Conservation (phyloP, 2,329 filamentous ascomycete species). For the Fusarium sp. region DNA sequence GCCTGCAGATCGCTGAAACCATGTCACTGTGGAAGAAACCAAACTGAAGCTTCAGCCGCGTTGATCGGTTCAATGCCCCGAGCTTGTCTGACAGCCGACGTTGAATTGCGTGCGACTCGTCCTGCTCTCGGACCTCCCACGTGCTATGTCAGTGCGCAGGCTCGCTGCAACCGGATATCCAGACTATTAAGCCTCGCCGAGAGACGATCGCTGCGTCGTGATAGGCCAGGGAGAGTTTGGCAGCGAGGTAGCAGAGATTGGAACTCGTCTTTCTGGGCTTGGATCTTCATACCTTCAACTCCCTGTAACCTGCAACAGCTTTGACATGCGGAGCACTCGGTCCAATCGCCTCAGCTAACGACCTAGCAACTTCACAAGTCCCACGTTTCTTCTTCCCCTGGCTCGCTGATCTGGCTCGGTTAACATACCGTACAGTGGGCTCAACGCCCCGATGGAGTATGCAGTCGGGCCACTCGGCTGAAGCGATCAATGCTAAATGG, state of each 20-base stretch:
- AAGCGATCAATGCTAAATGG: slow-evolving; percentile 5
- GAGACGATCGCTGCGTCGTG: not conserved
- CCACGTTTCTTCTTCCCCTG: not conserved
- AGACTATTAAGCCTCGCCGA: not conserved
- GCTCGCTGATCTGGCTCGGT: not conserved
- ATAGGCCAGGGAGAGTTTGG: not conserved
- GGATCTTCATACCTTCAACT: not conserved
- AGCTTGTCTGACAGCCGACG: not conserved
- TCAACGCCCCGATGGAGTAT: not conserved
- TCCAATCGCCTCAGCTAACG: not conserved
- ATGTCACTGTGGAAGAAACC: too few relatives aligned
- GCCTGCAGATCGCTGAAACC: not conserved
- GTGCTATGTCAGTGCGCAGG: not conserved
- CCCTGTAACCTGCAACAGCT: not conserved
- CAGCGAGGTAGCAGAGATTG: not conserved
- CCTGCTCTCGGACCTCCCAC: not conserved
- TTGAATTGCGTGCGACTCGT: not conserved
- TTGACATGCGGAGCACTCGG: not conserved
- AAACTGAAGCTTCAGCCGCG: too few relatives aligned
- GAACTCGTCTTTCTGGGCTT: not conserved
- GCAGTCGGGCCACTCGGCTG: not conserved
- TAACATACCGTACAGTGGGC: not conserved
- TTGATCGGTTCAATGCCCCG: too few relatives aligned
- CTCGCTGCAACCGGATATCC: not conserved
- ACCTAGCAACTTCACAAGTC: not conserved